Evolutionary conservation across 2,329 filamentous ascomycete species (phyloP), one percentile per base, ranked within the genome.

Genomic region (Alternaria triticina): DNA sequence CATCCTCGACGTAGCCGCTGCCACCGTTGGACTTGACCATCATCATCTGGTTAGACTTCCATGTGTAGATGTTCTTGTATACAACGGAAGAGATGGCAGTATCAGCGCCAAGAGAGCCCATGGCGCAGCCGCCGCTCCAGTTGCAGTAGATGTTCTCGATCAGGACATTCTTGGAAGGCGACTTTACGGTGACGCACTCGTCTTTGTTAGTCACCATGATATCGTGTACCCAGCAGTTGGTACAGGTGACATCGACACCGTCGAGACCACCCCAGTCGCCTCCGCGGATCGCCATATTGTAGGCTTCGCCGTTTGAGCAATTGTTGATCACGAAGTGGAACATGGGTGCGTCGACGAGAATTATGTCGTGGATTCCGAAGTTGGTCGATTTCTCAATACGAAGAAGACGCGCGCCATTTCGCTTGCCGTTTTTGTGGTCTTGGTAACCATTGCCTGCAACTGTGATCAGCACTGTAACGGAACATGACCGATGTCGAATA

Each of bases 11-110:
- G 3, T 78, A 82, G 22, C 87, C 87, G 60, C 74, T 82, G 40
- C 87, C 87, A 45, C 87, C 87, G 69, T 88, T 86, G 57, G 83
- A 85, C 76, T 89, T 89, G 80, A 89, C 84, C 86, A 88, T 87
- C 76, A 85, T 84, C 86, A 89, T 88, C 71, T 89, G 86, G 80
- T 89, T 89, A 10, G 84, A 85, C n/a, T 82, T 79, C 77, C 82
- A 83, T 28, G 86, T 88, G 79, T 89, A 89, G 64, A 89, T 72
- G 71, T 88, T 87, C 68, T 80, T 79, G 79, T 88, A 89, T 27
- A 79, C 74, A 62, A 89, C 81, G 62, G 86, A 78, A 43, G 83
- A 83, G 71, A 88, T 85, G 62, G 84, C 80, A 60, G 77, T 85
- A 60, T 82, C 81, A 12, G 78, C 75, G 6, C 81, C 83, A 3